Evolutionary conservation across 176 grass and related monocot genomes (phyloP), one percentile per base, ranked within the genome.

Genomic region (Themeda triandra): DNA sequence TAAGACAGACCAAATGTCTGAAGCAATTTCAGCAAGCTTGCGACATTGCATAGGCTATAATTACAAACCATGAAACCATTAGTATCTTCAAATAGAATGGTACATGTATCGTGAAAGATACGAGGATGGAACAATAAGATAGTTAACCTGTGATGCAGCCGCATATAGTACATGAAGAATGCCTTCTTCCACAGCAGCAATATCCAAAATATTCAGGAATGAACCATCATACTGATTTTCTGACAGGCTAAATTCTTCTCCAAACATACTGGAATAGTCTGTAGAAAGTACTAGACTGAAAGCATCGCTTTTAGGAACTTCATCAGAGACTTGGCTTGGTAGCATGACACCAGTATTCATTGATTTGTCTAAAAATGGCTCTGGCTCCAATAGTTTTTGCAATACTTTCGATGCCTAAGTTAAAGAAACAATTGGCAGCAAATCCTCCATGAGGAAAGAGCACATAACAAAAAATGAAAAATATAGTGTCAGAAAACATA

Each of bases 161-260:
- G 90, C 92, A 90, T 93, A 98, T 24, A 98, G 80, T 62, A 95
- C 67, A 92, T 98, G 95, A 86, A 98, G 95, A 90, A 98, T 89
- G 37, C 92, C 90, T 92, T 98, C 95, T 88, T 98, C 92, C 84
- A 93, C 89, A 73, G 87, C 80, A 93, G 87, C 80, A 68, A 90
- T 86, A 89, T 98, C 95, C 95, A 98, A 91, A 80, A 98, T 86
- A 95, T 95, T 92, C 83, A 95, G 76, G 71, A 84, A 83, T 74
- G 86, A 86, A 62, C 51, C 71, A 95, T 95, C 92, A 71, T 81
- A 88, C 30, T 71, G 49, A 41, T 75, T 73, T 80, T 98, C 88
- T 30, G 84, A 69, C 66, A 93, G 53, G 85, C 31, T 81, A 70
- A 94, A 95, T 90, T 93, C 92, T 76, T 95, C 92, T 87, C 92